Evolutionary conservation across 139 green algal genomes (phyloP).

Genomic region (Coelastrella sp.): DNA sequence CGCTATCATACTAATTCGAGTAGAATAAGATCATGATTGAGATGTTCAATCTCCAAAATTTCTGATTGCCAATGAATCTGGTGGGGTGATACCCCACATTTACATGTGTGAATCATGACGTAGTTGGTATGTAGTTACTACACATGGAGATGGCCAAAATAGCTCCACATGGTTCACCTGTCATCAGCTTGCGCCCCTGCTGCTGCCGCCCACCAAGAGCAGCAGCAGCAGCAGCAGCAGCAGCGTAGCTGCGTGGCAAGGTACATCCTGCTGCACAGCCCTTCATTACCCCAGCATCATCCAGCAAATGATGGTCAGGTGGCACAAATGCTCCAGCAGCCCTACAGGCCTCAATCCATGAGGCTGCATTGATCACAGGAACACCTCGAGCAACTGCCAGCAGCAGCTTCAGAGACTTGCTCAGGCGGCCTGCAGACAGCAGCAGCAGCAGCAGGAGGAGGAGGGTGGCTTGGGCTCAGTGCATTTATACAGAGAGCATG

Average conservation of each 20-base stretch:
- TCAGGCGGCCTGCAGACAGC: neutral
- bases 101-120: too few species aligned
- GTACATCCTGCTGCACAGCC: neutral
- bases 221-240: neutral
- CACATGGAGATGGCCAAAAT: neutral
- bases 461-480: too few species aligned
- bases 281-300: neutral
- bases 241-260: neutral
- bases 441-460: neutral
- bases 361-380: conserved; percentile 2
- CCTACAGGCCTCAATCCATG: conserved; percentile 29
- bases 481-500: too few species aligned
- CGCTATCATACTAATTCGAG: too few species aligned
- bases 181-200: neutral
- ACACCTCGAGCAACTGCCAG: conserved; percentile 28
- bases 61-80: too few species aligned
- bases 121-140: too few species aligned
- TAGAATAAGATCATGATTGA: too few species aligned
- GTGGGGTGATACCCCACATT: too few species aligned
- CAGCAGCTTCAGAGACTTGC: conserved; percentile 12
- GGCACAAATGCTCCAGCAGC: neutral
- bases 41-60: too few species aligned
- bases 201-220: neutral
- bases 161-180: neutral
- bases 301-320: neutral